Evolutionary conservation across 1,284 basidiomycete species (phyloP).

Genomic region (Coriolopsis trogii): DNA sequence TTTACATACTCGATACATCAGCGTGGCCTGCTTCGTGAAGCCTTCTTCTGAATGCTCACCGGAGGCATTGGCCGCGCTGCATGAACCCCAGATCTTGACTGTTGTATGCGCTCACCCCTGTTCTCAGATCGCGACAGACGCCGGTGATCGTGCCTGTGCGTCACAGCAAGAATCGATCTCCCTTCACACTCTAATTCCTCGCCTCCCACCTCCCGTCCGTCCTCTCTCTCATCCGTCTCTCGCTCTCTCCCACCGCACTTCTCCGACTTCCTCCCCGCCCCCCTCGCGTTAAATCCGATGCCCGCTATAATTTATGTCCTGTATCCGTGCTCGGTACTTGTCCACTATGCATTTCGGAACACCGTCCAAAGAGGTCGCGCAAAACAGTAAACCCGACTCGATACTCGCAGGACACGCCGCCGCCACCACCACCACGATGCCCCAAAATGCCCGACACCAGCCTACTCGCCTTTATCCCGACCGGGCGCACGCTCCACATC

Average conservation of each 20-base stretch:
- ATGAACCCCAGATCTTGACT: constrained; percentile 22
- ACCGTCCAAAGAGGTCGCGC: no score
- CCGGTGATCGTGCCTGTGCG: constrained; percentile 19
- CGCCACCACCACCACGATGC: not conserved
- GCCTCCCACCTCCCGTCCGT: constrained; percentile 3
- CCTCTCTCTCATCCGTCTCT: constrained; percentile 3
- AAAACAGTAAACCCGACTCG: no score
- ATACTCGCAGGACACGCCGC: not conserved
- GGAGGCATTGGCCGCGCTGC: constrained; percentile 1
- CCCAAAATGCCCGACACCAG: not conserved
- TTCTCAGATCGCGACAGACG: constrained; percentile 18
- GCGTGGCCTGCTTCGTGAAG: not conserved
- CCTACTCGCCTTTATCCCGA: not conserved
- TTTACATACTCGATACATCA: constrained; percentile 22
- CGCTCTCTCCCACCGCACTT: not conserved
- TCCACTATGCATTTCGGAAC: no score
- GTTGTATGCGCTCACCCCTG: constrained; percentile 11
- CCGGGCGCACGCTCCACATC: constrained; percentile 25
- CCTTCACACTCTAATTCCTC: constrained; percentile 22
- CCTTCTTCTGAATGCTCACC: no score
- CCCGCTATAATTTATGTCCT: no score
- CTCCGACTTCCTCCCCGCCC: not conserved
- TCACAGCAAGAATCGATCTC: constrained; percentile 12
- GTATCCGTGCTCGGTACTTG: no score
- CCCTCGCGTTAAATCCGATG: not conserved